Conservation (phyloP, 1,139 yeast species). For the Nakaseomyces glabratus region DNA sequence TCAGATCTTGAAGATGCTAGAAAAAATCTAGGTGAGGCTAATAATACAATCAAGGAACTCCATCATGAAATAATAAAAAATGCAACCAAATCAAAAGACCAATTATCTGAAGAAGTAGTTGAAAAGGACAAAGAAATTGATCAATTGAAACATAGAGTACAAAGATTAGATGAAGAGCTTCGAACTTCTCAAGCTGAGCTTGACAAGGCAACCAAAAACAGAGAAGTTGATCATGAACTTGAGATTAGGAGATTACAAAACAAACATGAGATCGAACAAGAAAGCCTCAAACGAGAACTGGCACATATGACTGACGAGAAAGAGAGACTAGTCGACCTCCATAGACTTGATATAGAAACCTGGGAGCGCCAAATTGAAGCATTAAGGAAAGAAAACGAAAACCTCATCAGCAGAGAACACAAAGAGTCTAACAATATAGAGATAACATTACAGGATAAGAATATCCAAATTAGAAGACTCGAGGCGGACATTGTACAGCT, state of each 20-base stretch:
- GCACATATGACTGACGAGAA: constrained; percentile 3
- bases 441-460: background rate
- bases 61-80: constrained; percentile 10
- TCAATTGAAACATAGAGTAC: constrained; percentile 10
- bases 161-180: constrained; percentile 5
- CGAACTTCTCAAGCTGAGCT: constrained; percentile 5
- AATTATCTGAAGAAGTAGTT: constrained; percentile 1
- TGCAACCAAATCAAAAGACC: constrained; percentile 11
- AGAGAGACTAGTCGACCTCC: constrained; percentile 5
- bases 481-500: constrained; percentile 7
- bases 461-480: background rate
- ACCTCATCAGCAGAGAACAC: background rate
- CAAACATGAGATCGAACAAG: constrained; percentile 10
- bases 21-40: background rate
- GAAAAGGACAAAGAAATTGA: constrained; percentile 2
- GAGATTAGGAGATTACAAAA: constrained; percentile 14
- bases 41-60: constrained; percentile 1
- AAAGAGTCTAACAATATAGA: constrained; percentile 1
- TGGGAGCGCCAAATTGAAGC: constrained; percentile 3
- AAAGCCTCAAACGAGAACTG: constrained; percentile 2
- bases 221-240: constrained; percentile 10
- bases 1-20: constrained; percentile 19
- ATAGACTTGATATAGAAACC: constrained; percentile 6
- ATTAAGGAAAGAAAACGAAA: constrained; percentile 2
- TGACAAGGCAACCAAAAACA: constrained; percentile 8